Evolutionary conservation across 1,284 basidiomycete genomes (phyloP), one percentile per base, ranked within the genome.

Genomic region (Exobasidium cylindrosporum): DNA sequence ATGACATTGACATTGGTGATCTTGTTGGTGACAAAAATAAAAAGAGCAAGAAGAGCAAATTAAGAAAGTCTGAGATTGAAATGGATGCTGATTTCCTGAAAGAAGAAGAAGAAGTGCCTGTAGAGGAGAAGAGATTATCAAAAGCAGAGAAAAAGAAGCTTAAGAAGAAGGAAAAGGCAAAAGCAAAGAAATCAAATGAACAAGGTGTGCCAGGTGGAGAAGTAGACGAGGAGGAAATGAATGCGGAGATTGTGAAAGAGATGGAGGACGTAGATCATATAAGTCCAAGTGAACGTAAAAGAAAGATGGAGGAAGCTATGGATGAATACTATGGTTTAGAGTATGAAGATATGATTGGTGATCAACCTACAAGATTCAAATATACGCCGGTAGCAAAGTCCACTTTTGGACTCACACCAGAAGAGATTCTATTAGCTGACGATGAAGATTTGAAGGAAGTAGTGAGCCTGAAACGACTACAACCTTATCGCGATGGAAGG

Each of bases 281-380:
- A 40, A 60, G 23, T 35, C 44, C 24, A 1, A 40, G n/a, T 32
- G 60, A 60, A 40, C 56, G 46, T n/a, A 44, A 63, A 49, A 28
- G 28, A 3, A 55, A 61, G 50, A 40, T 54, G 17, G 30, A 35
- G 60, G 84, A 90, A 73, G 91, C 94, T 70, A 89, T 97, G 87
- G 90, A 94, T 65, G 90, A 93, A 77, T 84, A 97, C 57, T 89
- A 92, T 79, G 86, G 84, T 30, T 84, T 97, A 21, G 93, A 97
- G 70, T 96, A 97, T 83, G 97, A 97, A 81, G 94, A 97, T 78
- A 86, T 96, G 84, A 88, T 95, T 63, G 94, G 89, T 4, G 92
- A 89, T 78, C 83, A 92, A 70, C 88, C 92, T 0, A 97, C 95
- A 0, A 88, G 92, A 13, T 99, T 98, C 86, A 89, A 91, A 78